Evolutionary conservation across 2,329 filamentous ascomycete species (phyloP).

Genomic region (Colletotrichum higginsianum): DNA sequence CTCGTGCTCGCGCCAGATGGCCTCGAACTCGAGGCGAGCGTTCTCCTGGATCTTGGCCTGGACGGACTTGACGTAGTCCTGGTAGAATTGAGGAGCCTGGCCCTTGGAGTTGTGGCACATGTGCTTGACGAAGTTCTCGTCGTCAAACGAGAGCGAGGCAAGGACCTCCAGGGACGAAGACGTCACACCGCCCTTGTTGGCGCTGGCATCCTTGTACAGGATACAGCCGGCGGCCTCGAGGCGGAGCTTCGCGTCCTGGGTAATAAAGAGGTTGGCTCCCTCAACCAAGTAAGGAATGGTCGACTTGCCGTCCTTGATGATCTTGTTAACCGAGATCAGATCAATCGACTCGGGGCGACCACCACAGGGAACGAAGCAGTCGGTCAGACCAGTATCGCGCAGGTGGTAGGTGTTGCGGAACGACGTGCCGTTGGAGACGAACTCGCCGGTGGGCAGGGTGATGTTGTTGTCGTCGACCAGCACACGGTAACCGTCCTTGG

Average conservation of each 20-base stretch:
- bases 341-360: conserved; percentile 98
- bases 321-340: conserved; percentile 85
- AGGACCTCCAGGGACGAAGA: conserved; percentile 97
- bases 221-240: conserved; percentile 96
- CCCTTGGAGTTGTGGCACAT: conserved; percentile 89
- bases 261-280: conserved; percentile 98
- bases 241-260: conserved; percentile 95
- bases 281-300: conserved; percentile 96
- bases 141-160: conserved; percentile 94
- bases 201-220: conserved; percentile 96
- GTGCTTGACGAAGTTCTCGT: conserved; percentile 87
- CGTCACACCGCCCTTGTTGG: conserved; percentile 98
- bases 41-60: conserved; percentile 94
- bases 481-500: conserved; percentile 89
- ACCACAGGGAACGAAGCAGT: conserved; percentile 95
- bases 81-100: conserved; percentile 89
- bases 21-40: conserved; percentile 94
- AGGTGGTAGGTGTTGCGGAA: conserved; percentile 99
- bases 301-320: conserved; percentile 91
- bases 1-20: conserved; percentile 96
- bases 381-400: conserved; percentile 81
- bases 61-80: conserved; percentile 91
- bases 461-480: conserved; percentile 92
- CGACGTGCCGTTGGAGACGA: conserved; percentile 89
- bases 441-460: conserved; percentile 88